Evolutionary conservation across 2,329 filamentous ascomycete species (phyloP).

Genomic region (Aspergillus ochraceoroseus): DNA sequence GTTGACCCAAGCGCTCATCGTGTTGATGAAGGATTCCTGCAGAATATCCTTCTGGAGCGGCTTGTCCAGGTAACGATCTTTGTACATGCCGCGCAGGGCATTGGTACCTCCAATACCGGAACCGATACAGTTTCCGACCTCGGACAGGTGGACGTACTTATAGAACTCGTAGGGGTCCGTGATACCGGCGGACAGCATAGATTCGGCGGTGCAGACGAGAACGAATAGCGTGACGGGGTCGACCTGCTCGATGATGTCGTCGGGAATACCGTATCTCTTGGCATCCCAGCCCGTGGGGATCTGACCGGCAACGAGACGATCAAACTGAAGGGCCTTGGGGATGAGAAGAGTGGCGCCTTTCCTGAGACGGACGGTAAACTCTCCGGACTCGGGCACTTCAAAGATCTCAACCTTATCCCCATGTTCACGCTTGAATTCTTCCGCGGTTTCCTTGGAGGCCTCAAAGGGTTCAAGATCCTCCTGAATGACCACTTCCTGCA

Average conservation of each 20-base stretch:
- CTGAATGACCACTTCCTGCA: conserved; percentile 96
- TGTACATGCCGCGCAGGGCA: conserved; percentile 95
- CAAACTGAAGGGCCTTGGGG: conserved; percentile 93
- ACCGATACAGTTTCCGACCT: conserved; percentile 96
- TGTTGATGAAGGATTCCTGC: conserved; percentile 99
- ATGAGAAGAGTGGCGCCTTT: conserved; percentile 94
- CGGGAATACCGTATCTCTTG: conserved; percentile 90
- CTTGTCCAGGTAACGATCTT: conserved; percentile 93
- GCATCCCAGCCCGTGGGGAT: conserved; percentile 97
- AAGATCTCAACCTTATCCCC: conserved; percentile 97
- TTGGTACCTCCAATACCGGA: conserved; percentile 95
- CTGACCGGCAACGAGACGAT: conserved; percentile 94
- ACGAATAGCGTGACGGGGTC: conserved; percentile 95
- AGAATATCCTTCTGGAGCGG: conserved; percentile 98
- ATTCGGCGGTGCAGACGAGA: conserved; percentile 87
- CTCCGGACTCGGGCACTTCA: conserved; percentile 85
- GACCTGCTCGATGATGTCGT: conserved; percentile 96
- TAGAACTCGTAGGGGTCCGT: conserved; percentile 99
- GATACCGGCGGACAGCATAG: conserved; percentile 86
- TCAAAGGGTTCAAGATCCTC: conserved; percentile 97
- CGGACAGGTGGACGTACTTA: conserved; percentile 97
- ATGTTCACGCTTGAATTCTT: conserved; percentile 95
- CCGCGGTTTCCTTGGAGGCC: conserved; percentile 91
- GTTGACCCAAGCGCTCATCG: conserved; percentile 99
- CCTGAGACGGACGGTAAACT: conserved; percentile 90